phyloP scores from a whole-genome alignment of 441 rosid species.

The Pelargonium fulgidum region DNA sequence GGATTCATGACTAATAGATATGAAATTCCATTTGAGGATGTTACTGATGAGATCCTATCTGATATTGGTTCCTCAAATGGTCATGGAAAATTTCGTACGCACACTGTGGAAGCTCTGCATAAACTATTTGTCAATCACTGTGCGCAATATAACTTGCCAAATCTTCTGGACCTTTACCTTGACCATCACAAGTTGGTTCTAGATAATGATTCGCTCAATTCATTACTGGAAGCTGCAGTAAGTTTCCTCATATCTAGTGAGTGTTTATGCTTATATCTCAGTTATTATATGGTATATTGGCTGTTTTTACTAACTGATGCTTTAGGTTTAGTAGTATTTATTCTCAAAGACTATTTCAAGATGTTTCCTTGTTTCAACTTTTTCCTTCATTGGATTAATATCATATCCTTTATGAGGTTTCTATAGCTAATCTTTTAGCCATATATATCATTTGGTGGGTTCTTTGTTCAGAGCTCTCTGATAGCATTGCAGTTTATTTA shows the following conservation, averaged over 20 bases:
- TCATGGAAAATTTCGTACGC: constrained; percentile 34
- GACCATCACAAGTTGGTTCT: constrained; percentile 66
- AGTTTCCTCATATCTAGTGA: constrained; percentile 41
- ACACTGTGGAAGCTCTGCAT: constrained; percentile 57
- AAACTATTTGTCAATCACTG: constrained; percentile 62
- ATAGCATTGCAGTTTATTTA: constrained; percentile 6
- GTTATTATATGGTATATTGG: constrained; percentile 4
- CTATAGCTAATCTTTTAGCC: neutral
- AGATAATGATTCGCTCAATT: constrained; percentile 49
- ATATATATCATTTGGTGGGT: neutral
- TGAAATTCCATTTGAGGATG: constrained; percentile 37
- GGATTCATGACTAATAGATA: constrained; percentile 55
- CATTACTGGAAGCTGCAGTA: constrained; percentile 77
- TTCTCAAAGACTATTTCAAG: neutral
- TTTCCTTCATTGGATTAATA: neutral
- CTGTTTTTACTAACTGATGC: neutral
- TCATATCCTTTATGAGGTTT: neutral
- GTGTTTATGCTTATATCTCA: constrained; percentile 18
- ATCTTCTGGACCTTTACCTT: constrained; percentile 88
- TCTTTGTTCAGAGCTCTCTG: constrained; percentile 9
- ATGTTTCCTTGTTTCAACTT: neutral
- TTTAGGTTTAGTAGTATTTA: neutral
- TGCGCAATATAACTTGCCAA: constrained; percentile 68
- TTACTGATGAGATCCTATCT: constrained; percentile 37
- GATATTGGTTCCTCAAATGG: constrained; percentile 39